Base-by-base conservation (phyloP, 2,329 filamentous ascomycete genomes). In the Fusarium redolens region DNA sequence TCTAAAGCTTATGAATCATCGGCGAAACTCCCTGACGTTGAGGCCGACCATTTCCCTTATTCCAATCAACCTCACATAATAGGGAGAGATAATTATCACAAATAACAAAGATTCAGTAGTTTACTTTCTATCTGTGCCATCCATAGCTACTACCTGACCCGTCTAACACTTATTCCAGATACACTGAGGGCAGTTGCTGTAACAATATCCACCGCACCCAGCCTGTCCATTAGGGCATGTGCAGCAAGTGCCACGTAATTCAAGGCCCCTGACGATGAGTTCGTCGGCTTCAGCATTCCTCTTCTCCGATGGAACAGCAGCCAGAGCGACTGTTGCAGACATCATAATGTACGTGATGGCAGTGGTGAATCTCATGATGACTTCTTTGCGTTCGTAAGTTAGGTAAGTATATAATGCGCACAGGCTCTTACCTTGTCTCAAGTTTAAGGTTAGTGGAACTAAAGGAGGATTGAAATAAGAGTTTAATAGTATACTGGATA, bases 1-100 rank as follows among this genome's bases (percentile, higher is more conserved):
- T 4, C 10, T 15, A 4, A 41, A 22, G n/a, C 20, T 4, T 22
- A 22, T 22, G 14, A 43, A 22, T 9, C 9, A 10, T 43, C n/a
- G 0, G 8, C 15, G n/a, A n/a, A 15, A 22, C 6, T 28, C 2
- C 5, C 13, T 15, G 20, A n/a, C 0, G 5, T 9, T 0, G 20
- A 41, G 40, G n/a, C 5, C n/a, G 14, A n/a, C 13, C 12, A 40
- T 20, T 6, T 12, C 12, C 7, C 13, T 40, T 5, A 17, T 43
- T n/a, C 25, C 28, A 9, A 15, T 15, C 14, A 15, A 43, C 8
- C 14, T 11, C 40, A 43, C 13, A 8, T n/a, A n/a, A 15, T 5
- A 22, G 14, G 22, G 40, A 37, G 3, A 17, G 3, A 35, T 15
- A 37, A 17, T 3, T 9, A 15, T 37, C 15, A 17, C 8, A 15